Conservation (phyloP, 2,329 filamentous ascomycete genomes). For the Microsporum audouinii region DNA sequence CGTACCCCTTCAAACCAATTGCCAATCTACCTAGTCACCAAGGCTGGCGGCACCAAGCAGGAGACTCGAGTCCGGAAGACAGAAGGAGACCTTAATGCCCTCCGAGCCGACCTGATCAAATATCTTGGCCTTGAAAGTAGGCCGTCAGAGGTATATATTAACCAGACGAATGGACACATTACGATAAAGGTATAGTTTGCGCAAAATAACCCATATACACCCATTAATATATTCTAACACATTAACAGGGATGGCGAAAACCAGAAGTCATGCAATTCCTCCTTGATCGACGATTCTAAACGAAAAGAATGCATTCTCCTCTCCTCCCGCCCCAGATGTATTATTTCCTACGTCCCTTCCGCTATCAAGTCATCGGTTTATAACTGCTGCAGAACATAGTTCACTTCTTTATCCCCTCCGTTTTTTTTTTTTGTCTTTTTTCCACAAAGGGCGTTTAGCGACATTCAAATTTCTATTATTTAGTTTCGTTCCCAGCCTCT, state of each 20-base stretch:
- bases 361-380: neutral
- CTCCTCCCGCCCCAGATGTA: neutral
- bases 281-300: slow-evolving; percentile 33
- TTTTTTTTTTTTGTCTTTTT: neutral
- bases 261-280: slow-evolving; percentile 40
- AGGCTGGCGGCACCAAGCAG: slow-evolving; percentile 63
- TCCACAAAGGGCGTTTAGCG: neutral
- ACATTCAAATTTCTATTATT: neutral
- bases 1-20: slow-evolving; percentile 61
- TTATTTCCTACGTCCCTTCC: neutral
- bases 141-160: slow-evolving; percentile 37
- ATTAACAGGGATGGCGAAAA: slow-evolving; percentile 39
- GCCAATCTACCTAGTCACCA: slow-evolving; percentile 63
- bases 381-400: neutral
- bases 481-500: neutral
- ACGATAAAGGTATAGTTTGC: slow-evolving; percentile 51
- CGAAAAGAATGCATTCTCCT: neutral
- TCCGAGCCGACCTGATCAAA: slow-evolving; percentile 53
- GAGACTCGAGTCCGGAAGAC: slow-evolving; percentile 68
- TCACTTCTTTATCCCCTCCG: neutral
- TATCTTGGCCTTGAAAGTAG: slow-evolving; percentile 45
- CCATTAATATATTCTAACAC: too few relatives aligned
- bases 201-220: too few relatives aligned
- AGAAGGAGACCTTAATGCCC: slow-evolving; percentile 55
- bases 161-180: slow-evolving; percentile 58